These are phyloP conservation scores for Penicillium sp. DNA, from an alignment of 2,329 filamentous ascomycete genomes.

Conservation along the genomic window DNA sequence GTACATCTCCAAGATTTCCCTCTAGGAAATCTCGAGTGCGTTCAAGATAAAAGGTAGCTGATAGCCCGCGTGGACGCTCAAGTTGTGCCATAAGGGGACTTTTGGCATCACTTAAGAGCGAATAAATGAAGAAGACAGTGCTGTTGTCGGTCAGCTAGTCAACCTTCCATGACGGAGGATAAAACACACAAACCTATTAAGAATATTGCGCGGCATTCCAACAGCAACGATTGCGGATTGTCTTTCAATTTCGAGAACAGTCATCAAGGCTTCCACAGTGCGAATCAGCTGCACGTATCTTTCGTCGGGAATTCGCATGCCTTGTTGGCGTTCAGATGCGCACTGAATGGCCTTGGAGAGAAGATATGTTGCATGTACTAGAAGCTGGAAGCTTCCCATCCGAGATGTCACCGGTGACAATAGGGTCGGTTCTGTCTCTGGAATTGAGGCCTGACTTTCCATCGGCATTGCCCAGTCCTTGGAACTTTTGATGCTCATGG, in stretches of 20 bases:
- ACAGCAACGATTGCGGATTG: slow-evolving; percentile 7
- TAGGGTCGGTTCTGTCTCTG: slow-evolving; percentile 3
- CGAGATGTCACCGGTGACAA: slow-evolving; percentile 13
- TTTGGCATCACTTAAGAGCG: neutral
- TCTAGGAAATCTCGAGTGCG: neutral
- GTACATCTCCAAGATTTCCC: neutral
- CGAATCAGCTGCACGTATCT: slow-evolving; percentile 11
- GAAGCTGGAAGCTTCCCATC: slow-evolving; percentile 15
- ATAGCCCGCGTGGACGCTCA: neutral
- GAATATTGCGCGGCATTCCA: slow-evolving; percentile 10
- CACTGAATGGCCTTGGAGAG: slow-evolving; percentile 11
- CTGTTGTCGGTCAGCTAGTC: neutral
- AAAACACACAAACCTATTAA: slow-evolving; percentile 7
- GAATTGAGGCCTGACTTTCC: slow-evolving; percentile 1
- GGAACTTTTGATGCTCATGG: too few relatives aligned
- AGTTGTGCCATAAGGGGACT: neutral
- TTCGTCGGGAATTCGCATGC: neutral
- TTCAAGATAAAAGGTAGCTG: neutral
- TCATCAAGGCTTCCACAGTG: slow-evolving; percentile 9
- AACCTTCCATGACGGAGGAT: too few relatives aligned
- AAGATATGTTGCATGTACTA: slow-evolving; percentile 13
- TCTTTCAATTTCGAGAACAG: slow-evolving; percentile 10
- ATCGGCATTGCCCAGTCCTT: neutral
- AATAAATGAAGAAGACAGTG: neutral
- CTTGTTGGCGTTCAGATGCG: slow-evolving; percentile 4